Evolutionary conservation across 2,329 filamentous ascomycete species (phyloP).

Genomic region (Penicillium palitans): DNA sequence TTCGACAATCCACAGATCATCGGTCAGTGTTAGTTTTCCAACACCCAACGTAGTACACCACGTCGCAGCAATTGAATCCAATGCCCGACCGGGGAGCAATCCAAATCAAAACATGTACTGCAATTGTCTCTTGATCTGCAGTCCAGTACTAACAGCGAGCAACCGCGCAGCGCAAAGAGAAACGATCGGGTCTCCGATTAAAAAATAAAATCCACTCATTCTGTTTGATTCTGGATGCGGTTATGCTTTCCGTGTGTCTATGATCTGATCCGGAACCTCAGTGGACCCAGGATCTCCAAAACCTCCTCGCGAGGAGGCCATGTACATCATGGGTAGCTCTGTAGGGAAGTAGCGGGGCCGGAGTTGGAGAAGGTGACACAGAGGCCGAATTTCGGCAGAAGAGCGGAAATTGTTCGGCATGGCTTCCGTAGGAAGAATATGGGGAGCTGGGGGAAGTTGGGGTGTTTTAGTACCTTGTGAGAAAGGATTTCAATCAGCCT

Average conservation of each 20-base stretch:
- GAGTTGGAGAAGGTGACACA: conserved; percentile 19
- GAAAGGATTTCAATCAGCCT: background rate
- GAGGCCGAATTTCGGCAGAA: conserved; percentile 23
- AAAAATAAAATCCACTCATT: background rate
- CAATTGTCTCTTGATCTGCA: background rate
- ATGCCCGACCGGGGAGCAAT: background rate
- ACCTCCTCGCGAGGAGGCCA: conserved; percentile 19
- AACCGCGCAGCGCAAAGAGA: background rate
- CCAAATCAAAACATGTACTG: background rate
- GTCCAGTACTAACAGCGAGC: too few relatives aligned
- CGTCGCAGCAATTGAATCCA: background rate
- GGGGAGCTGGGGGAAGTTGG: background rate
- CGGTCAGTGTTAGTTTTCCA: background rate
- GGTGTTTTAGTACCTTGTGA: background rate
- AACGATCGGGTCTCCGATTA: background rate
- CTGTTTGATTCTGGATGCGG: background rate
- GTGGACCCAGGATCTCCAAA: conserved; percentile 23
- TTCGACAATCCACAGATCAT: background rate
- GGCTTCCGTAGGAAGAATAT: background rate
- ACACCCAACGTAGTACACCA: background rate
- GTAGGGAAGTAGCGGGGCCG: conserved; percentile 13
- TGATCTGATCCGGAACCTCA: background rate
- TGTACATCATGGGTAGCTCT: background rate
- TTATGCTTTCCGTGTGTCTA: background rate
- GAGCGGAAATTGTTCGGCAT: conserved; percentile 12